A percentile compares a stretch with the other conserved stretches of the same genome.
Conservation (phyloP, 352 stramenopile species). For the Pythium volutum region DNA sequence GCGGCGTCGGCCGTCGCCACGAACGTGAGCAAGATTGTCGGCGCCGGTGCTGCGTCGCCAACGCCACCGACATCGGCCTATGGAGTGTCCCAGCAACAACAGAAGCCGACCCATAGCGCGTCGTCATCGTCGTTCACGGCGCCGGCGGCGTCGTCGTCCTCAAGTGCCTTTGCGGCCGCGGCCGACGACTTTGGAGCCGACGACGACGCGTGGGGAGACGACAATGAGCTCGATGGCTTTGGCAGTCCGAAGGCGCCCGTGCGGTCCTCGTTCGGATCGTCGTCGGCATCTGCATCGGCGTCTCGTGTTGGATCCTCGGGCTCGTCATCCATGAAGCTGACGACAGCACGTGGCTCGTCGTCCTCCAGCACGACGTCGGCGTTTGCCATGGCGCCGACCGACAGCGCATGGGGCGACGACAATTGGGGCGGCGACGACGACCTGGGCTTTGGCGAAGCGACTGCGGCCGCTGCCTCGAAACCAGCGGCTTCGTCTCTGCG, state of each 20-base stretch:
- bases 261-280: slow-evolving; percentile 26
- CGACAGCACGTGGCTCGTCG: background rate
- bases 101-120: background rate
- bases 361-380: slow-evolving; percentile 18
- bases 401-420: slow-evolving; percentile 57
- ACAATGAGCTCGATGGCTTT: slow-evolving; percentile 55
- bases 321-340: slow-evolving; percentile 55
- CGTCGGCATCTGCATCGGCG: slow-evolving; percentile 28
- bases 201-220: slow-evolving; percentile 57
- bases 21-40: slow-evolving; percentile 69
- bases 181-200: slow-evolving; percentile 46
- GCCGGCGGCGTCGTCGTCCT: slow-evolving; percentile 2
- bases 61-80: slow-evolving; percentile 19
- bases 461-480: background rate
- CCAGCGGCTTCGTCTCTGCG: background rate
- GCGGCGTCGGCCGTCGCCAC: slow-evolving; percentile 61
- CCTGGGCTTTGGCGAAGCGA: slow-evolving; percentile 5
- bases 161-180: slow-evolving; percentile 39
- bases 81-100: background rate
- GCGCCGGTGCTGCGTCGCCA: slow-evolving; percentile 34
- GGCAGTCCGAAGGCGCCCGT: slow-evolving; percentile 35
- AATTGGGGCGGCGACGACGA: slow-evolving; percentile 47
- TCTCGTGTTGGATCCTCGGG: slow-evolving; percentile 20
- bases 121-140: slow-evolving; percentile 28
- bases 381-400: slow-evolving; percentile 30